These are phyloP conservation scores for Neofusicoccum parvum DNA, from an alignment of 2,329 filamentous ascomycete genomes.

Conservation along the genomic window DNA sequence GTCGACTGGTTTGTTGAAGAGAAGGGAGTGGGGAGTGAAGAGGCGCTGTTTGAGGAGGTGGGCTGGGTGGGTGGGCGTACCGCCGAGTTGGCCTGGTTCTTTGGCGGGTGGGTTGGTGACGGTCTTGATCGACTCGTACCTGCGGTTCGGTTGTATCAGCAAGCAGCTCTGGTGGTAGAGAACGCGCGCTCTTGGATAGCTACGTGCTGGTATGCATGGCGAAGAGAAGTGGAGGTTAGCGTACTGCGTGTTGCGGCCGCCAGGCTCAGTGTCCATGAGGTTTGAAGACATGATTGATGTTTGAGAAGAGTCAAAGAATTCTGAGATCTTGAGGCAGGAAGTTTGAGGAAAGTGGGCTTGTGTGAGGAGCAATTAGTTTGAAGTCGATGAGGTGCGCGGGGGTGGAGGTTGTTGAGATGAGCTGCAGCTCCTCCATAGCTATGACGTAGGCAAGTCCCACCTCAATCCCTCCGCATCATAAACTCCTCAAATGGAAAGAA, in stretches of 20 bases:
- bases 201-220: neutral
- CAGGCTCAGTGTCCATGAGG: constrained; percentile 61
- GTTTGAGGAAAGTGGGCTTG: too few species aligned
- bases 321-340: neutral
- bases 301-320: neutral
- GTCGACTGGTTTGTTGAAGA: constrained; percentile 22
- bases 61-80: constrained; percentile 35
- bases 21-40: constrained; percentile 11
- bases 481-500: neutral
- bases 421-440: constrained; percentile 13
- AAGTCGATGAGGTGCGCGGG: neutral
- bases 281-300: constrained; percentile 50
- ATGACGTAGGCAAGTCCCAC: constrained; percentile 8
- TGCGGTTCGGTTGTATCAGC: constrained; percentile 28
- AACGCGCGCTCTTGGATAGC: neutral
- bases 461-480: constrained; percentile 8
- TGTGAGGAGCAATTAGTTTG: neutral
- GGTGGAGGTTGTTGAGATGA: constrained; percentile 11
- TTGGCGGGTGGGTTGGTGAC: constrained; percentile 54
- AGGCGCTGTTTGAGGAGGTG: neutral
- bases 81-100: constrained; percentile 59
- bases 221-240: constrained; percentile 23
- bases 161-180: neutral
- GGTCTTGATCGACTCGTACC: constrained; percentile 61
- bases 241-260: constrained; percentile 63